These are phyloP conservation scores for Lichtheimia ramosa DNA, from an alignment of 371 early-diverging fungal genomes.

Conservation along the genomic window DNA sequence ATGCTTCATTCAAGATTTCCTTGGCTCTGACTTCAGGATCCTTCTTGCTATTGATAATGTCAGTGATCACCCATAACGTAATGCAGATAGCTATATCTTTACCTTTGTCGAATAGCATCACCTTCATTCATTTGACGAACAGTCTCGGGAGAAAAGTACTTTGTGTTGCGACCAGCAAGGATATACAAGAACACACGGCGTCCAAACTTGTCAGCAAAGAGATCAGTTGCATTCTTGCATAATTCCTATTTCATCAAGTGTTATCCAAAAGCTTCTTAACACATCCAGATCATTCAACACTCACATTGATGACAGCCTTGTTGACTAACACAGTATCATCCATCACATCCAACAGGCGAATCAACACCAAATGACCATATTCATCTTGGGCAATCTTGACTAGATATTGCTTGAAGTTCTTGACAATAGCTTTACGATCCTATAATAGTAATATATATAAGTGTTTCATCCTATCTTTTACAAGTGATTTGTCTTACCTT, in stretches of 20 bases:
- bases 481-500: constrained; percentile 41
- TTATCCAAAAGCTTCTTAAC: not conserved
- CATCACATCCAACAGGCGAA: constrained; percentile 82
- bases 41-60: constrained; percentile 58
- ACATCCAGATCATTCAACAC: not conserved
- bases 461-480: not conserved
- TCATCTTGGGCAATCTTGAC: constrained; percentile 85
- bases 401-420: constrained; percentile 83
- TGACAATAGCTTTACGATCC: constrained; percentile 90
- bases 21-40: constrained; percentile 61
- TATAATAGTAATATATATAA: constrained; percentile 39
- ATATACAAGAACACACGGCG: constrained; percentile 75
- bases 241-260: constrained; percentile 29
- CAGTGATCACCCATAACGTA: no score
- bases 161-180: constrained; percentile 71
- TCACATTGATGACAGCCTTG: constrained; percentile 73
- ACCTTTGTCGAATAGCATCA: constrained; percentile 64
- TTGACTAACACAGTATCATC: constrained; percentile 92
- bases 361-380: constrained; percentile 85
- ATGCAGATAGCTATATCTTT: not conserved
- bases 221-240: constrained; percentile 54
- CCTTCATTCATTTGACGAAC: constrained; percentile 61
- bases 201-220: constrained; percentile 72
- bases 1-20: constrained; percentile 62
- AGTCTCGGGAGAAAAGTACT: constrained; percentile 67